Percentiles rank a stretch among this genome's conserved stretches.
phyloP scores from a whole-genome alignment of 2,329 filamentous ascomycete genomes.

The Trichoderma polysporum region DNA sequence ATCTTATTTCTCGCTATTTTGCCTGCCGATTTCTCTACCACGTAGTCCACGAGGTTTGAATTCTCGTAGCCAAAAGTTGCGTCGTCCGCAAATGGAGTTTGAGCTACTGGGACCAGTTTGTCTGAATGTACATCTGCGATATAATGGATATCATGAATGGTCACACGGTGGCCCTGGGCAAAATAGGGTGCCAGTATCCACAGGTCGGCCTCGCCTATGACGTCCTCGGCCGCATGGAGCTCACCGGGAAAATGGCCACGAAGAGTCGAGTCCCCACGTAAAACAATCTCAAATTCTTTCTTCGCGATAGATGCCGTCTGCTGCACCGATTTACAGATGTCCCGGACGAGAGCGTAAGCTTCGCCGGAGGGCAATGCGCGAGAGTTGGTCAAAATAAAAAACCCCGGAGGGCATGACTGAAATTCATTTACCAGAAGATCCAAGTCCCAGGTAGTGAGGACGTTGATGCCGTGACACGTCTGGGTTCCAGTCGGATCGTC shows the following conservation, averaged over 20 bases:
- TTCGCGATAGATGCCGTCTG: slow-evolving; percentile 41
- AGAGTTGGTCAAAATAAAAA: too few relatives aligned
- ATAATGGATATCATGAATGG: slow-evolving; percentile 52
- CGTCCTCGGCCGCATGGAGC: too few relatives aligned
- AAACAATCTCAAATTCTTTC: slow-evolving; percentile 48
- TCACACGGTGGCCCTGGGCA: slow-evolving; percentile 55
- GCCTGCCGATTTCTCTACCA: too few relatives aligned
- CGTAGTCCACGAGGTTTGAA: too few relatives aligned
- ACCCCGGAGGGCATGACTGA: too few relatives aligned
- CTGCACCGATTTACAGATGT: slow-evolving; percentile 51
- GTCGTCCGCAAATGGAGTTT: slow-evolving; percentile 57
- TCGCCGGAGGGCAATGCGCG: too few relatives aligned
- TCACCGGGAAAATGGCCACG: slow-evolving; percentile 44
- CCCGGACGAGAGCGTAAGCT: too few relatives aligned
- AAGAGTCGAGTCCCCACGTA: not conserved
- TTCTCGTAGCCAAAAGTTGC: slow-evolving; percentile 60
- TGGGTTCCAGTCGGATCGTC: slow-evolving; percentile 61
- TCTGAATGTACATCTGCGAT: slow-evolving; percentile 48
- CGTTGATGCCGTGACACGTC: slow-evolving; percentile 57
- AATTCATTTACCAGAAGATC: slow-evolving; percentile 47
- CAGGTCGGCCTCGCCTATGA: too few relatives aligned
- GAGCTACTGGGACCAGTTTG: slow-evolving; percentile 40
- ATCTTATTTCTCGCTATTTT: too few relatives aligned
- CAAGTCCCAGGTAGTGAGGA: slow-evolving; percentile 54
- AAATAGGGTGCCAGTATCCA: slow-evolving; percentile 59